Base-by-base conservation (phyloP, 176 grass and related monocot genomes). In the Miscanthus lutarioriparius region DNA sequence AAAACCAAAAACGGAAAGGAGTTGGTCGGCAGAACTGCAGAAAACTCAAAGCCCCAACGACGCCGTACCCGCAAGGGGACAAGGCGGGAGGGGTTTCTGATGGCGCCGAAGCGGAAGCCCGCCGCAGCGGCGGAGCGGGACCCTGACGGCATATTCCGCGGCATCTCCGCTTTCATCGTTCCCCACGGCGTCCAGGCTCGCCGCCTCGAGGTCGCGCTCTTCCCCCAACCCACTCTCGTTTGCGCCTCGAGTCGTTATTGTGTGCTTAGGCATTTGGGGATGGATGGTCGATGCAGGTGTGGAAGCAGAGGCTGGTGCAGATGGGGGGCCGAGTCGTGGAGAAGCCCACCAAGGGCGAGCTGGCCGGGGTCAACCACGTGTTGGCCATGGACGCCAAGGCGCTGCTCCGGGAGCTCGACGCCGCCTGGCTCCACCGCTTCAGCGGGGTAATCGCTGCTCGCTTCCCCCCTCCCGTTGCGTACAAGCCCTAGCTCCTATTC, bases 221-320 rank as follows among this genome's bases (percentile, higher is more conserved):
- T 36, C 54, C 53, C 70, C 47, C 8, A 16, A 16, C 63, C 11
- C 19, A 37, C 40, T 76, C 73, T 76, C 41, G 30, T 72, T 5
- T 20, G 74, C 64, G 40, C 6, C 40, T 69, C 30, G 26, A 8
- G 16, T 36, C 26, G 22, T 28, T 40, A 61, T 4, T 14, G 32
- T 70, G 40, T 65, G 38, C 65, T 70, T 45, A 75, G 63, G 30
- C 25, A 23, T 67, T 77, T 3, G 13, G 70, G 12, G 14, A 35
- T 53, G 12, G 14, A 35, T 53, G 67, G 28, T 68, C 1, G 67
- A 22, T 67, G 48, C 82, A 95, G 95, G 89, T 95, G 77, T 98
- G 96, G 96, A 94, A 90, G 86, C 87, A 92, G 80, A 95, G 89
- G 77, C 83, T 98, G 80, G 76, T 85, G 80, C 91, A 94, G 86